Percentiles rank a stretch among this genome's conserved stretches.
These are phyloP conservation scores for Clarireedia sp. DNA, from an alignment of 2,329 filamentous ascomycete genomes.

Conservation along the genomic window DNA sequence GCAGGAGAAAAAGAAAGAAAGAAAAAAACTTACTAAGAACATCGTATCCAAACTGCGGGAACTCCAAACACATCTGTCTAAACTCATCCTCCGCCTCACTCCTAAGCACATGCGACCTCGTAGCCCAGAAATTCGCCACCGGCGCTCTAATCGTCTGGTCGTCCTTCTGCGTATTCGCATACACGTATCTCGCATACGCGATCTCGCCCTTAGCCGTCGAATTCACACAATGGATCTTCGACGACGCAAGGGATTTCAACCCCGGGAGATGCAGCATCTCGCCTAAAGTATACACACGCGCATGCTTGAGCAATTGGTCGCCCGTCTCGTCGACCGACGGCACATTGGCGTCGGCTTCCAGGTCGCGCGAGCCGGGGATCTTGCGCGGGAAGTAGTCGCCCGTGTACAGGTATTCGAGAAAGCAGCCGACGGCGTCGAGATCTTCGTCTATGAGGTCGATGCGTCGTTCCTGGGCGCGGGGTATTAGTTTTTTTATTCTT, in stretches of 20 bases:
- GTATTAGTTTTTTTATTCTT: not conserved
- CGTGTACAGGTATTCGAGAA: constrained; percentile 78
- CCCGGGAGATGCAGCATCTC: constrained; percentile 63
- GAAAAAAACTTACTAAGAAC: constrained; percentile 59
- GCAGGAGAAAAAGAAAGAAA: not conserved
- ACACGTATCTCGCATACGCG: constrained; percentile 83
- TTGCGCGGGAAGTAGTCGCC: constrained; percentile 77
- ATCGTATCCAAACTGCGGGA: constrained; percentile 87
- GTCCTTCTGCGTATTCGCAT: constrained; percentile 62
- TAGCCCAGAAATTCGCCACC: constrained; percentile 86
- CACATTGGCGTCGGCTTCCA: constrained; percentile 60
- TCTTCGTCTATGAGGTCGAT: constrained; percentile 63
- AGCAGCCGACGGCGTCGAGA: constrained; percentile 66
- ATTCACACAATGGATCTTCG: constrained; percentile 88
- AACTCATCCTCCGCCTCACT: constrained; percentile 84
- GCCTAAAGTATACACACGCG: constrained; percentile 80
- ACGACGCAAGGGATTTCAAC: constrained; percentile 70
- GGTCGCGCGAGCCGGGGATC: constrained; percentile 51
- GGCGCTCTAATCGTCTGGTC: constrained; percentile 71
- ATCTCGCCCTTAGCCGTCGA: constrained; percentile 86
- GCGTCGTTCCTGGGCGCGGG: constrained; percentile 45
- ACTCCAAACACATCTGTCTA: constrained; percentile 75
- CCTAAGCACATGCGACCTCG: constrained; percentile 68
- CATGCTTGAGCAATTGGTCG: constrained; percentile 78
- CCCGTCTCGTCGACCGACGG: constrained; percentile 69